These are phyloP conservation scores for Pterocarpus santalinus DNA, from an alignment of 306 rosid genomes.

Conservation along the genomic window DNA sequence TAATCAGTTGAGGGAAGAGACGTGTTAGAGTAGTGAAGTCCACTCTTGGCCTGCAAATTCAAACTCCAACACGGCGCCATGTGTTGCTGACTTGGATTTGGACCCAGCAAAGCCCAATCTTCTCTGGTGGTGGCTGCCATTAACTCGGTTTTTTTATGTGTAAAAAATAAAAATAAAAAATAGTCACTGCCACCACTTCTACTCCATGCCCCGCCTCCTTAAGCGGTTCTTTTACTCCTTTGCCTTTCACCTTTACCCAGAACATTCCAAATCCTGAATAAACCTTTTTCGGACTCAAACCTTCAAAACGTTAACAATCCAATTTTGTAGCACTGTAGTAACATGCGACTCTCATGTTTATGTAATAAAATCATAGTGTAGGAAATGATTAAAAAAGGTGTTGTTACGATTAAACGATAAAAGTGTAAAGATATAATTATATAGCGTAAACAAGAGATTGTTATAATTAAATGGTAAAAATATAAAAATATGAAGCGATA, in stretches of 20 bases:
- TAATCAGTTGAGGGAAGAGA: conserved; percentile 16
- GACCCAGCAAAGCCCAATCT: conserved; percentile 41
- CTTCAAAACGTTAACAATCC: background rate
- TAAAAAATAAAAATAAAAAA: background rate
- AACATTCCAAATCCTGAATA: conserved; percentile 2
- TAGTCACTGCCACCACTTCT: background rate
- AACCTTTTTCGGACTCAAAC: background rate
- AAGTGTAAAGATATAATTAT: background rate
- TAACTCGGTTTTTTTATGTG: background rate
- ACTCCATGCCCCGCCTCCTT: no score
- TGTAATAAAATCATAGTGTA: background rate
- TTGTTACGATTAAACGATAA: no score
- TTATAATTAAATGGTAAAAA: no score
- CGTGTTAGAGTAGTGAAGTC: conserved; percentile 37
- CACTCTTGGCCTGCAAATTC: conserved; percentile 53
- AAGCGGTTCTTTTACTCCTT: background rate
- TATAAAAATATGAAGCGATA: background rate
- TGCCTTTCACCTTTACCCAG: background rate
- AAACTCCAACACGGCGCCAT: conserved; percentile 58
- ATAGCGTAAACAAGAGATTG: background rate
- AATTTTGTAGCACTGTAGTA: background rate
- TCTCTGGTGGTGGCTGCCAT: conserved; percentile 32
- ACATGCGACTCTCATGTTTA: background rate
- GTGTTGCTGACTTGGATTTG: conserved; percentile 62
- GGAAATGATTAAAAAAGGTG: no score